phyloP scores from a whole-genome alignment of 345 rosid genomes.

The Eutrema heterophyllum region DNA sequence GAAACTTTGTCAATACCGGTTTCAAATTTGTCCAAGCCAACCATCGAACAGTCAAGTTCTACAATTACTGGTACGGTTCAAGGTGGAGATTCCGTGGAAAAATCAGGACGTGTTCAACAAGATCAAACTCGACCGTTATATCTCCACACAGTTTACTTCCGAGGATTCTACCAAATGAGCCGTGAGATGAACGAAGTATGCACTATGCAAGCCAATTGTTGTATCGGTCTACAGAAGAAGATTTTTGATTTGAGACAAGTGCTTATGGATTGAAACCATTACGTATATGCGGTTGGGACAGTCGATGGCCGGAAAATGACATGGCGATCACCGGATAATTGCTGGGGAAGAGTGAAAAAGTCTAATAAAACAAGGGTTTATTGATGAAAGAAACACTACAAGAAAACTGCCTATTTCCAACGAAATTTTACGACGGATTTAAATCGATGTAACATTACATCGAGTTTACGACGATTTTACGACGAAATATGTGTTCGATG shows the following conservation, averaged over 20 bases:
- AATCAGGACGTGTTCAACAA: background rate
- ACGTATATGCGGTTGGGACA: background rate
- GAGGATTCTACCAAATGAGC: slow-evolving; percentile 8
- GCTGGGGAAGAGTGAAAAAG: background rate
- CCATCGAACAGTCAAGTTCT: background rate
- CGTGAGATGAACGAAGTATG: background rate
- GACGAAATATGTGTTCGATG: no score
- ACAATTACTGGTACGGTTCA: background rate
- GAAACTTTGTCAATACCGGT: background rate
- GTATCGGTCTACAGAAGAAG: background rate
- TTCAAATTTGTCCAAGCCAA: background rate
- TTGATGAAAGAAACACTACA: background rate
- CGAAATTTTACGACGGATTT: no score
- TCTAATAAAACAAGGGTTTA: background rate
- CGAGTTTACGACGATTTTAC: no score
- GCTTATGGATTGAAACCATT: background rate
- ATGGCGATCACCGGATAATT: background rate
- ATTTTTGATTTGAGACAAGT: background rate
- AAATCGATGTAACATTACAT: no score
- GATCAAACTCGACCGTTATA: background rate
- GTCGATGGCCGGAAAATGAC: background rate
- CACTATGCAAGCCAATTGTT: background rate
- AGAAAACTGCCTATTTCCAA: no score
- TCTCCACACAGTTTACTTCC: background rate
- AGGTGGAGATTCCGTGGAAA: background rate